Conservation (phyloP, 2,329 filamentous ascomycete genomes). For the Trichoderma afroharzianum region DNA sequence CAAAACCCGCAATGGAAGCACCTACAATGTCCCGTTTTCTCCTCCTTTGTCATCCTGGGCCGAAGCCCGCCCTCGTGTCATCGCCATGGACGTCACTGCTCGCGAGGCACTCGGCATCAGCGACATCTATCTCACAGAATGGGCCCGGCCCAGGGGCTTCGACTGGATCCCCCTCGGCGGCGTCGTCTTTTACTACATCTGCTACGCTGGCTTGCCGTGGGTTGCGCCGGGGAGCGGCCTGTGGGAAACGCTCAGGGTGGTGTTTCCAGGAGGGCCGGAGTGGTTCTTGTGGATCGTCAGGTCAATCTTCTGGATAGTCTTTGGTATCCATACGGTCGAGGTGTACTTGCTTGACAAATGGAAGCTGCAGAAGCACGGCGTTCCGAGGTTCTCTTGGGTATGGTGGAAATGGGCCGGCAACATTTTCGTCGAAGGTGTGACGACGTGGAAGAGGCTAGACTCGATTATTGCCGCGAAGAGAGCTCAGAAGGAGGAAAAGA, state of each 20-base stretch:
- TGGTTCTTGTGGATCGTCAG: slow-evolving; percentile 59
- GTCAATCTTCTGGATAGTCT: slow-evolving; percentile 54
- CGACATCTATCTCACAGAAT: slow-evolving; percentile 42
- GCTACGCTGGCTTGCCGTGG: slow-evolving; percentile 45
- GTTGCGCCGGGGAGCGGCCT: slow-evolving; percentile 50
- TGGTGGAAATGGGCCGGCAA: slow-evolving; percentile 56
- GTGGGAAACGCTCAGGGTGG: slow-evolving; percentile 47
- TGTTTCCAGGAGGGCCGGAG: slow-evolving; percentile 55
- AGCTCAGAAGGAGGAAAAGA: slow-evolving; percentile 38
- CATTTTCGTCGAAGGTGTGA: slow-evolving; percentile 53
- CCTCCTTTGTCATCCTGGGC: slow-evolving; percentile 66
- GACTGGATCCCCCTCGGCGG: slow-evolving; percentile 53
- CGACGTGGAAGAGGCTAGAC: slow-evolving; percentile 51
- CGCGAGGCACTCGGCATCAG: slow-evolving; percentile 58
- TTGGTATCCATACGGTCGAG: slow-evolving; percentile 65
- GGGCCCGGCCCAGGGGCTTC: slow-evolving; percentile 38
- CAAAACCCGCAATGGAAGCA: slow-evolving; percentile 39
- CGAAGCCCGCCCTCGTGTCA: slow-evolving; percentile 66
- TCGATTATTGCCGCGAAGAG: slow-evolving; percentile 41
- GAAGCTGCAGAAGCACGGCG: slow-evolving; percentile 45
- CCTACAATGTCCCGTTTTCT: slow-evolving; percentile 57
- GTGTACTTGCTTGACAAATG: slow-evolving; percentile 48
- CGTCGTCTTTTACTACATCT: slow-evolving; percentile 52
- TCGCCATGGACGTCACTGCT: slow-evolving; percentile 63
- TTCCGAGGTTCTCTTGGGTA: slow-evolving; percentile 41